Conservation (phyloP, 2,329 filamentous ascomycete species). For the Chaetomiaceae sp. region DNA sequence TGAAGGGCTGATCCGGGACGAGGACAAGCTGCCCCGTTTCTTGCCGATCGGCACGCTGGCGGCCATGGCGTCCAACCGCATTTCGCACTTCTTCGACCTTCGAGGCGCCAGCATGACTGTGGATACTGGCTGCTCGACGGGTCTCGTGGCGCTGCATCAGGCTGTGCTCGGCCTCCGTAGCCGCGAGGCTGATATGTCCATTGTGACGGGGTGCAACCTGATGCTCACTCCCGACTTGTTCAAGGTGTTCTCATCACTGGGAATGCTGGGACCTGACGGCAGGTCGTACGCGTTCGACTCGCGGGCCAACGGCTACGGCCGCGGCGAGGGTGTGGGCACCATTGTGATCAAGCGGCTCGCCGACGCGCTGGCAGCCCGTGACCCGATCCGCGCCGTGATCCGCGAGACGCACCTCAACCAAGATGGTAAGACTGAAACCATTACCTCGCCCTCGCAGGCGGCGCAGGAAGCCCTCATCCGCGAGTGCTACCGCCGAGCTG, state of each 20-base stretch:
- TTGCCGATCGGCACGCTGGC: background rate
- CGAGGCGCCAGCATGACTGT: constrained; percentile 15
- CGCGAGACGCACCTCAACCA: constrained; percentile 31
- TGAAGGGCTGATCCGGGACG: background rate
- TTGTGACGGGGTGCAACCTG: constrained; percentile 7
- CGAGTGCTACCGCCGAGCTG: constrained; percentile 26
- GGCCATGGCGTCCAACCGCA: constrained; percentile 14
- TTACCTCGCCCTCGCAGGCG: constrained; percentile 35
- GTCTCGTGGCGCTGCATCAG: constrained; percentile 6
- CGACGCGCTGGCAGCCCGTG: constrained; percentile 34
- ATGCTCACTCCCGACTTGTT: constrained; percentile 4
- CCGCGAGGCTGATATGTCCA: constrained; percentile 1
- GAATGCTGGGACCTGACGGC: constrained; percentile 34
- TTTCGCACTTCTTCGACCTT: constrained; percentile 17
- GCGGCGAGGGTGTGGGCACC: constrained; percentile 32
- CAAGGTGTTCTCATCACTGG: background rate
- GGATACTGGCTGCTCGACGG: constrained; percentile 15
- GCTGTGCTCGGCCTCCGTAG: constrained; percentile 9
- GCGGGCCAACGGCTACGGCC: constrained; percentile 32
- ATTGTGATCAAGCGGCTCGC: constrained; percentile 39
- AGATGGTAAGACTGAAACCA: constrained; percentile 37
- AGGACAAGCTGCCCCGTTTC: background rate
- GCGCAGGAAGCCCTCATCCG: constrained; percentile 32
- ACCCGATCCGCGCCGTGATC: constrained; percentile 35
- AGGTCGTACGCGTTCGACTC: constrained; percentile 33